Evolutionary conservation across 2,329 filamentous ascomycete species (phyloP).

Genomic region (Sphaerulina populicola): DNA sequence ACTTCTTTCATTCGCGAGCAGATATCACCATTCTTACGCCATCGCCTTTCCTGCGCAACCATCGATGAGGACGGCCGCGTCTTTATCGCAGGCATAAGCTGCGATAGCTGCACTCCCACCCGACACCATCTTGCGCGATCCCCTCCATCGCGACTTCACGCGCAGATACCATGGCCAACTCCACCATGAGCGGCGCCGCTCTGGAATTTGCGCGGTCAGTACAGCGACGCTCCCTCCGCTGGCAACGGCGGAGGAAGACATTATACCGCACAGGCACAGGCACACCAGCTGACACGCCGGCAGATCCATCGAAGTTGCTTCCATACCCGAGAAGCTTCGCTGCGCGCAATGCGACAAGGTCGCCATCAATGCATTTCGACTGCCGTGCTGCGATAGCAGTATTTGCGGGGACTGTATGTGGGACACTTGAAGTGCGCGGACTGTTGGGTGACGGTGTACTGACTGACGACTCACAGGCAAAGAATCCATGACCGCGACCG

Average conservation of each 20-base stretch:
- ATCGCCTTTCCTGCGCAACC: neutral
- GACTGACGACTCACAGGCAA: slow-evolving; percentile 53
- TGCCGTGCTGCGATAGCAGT: slow-evolving; percentile 90
- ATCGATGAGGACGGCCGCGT: slow-evolving; percentile 12
- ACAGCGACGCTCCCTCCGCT: neutral
- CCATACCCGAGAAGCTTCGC: slow-evolving; percentile 91
- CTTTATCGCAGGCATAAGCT: slow-evolving; percentile 13
- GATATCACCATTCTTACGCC: neutral
- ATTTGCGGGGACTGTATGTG: slow-evolving; percentile 81
- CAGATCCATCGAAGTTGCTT: slow-evolving; percentile 69
- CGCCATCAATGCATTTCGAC: slow-evolving; percentile 79
- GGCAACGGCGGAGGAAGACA: neutral
- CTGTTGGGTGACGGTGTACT: slow-evolving; percentile 14
- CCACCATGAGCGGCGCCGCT: slow-evolving; percentile 10
- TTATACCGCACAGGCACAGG: neutral
- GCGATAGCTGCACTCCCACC: slow-evolving; percentile 7
- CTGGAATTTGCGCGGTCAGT: slow-evolving; percentile 16
- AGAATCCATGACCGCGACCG: slow-evolving; percentile 46
- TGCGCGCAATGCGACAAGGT: slow-evolving; percentile 90
- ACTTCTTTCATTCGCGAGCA: too few relatives aligned
- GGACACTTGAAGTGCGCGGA: slow-evolving; percentile 3
- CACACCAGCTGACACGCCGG: slow-evolving; percentile 7
- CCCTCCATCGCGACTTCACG: neutral
- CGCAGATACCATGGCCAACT: slow-evolving; percentile 6
- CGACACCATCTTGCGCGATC: slow-evolving; percentile 1